A percentile compares a stretch with the other conserved stretches of the same genome.
Evolutionary conservation across 2,329 filamentous ascomycete genomes (phyloP).

Genomic region (Colletotrichum orbiculare): DNA sequence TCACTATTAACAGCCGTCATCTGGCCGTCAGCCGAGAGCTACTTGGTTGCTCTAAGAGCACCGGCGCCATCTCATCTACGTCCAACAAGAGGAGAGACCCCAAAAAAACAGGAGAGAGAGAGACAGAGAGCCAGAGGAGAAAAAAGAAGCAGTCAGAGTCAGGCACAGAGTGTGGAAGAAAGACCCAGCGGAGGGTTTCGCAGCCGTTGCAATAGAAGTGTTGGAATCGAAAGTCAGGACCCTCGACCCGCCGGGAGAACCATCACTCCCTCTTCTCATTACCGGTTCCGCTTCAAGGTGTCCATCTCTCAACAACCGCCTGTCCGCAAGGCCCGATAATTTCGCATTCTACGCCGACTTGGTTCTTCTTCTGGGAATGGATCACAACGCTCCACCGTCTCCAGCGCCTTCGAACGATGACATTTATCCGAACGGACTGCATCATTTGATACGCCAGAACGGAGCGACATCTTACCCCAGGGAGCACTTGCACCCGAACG

Average conservation of each 20-base stretch:
- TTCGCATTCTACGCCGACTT: neutral
- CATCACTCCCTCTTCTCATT: neutral
- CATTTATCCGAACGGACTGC: constrained; percentile 53
- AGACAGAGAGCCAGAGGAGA: neutral
- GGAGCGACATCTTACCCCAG: constrained; percentile 43
- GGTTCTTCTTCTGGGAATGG: constrained; percentile 44
- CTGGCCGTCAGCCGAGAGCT: constrained; percentile 5
- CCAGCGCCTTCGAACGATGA: constrained; percentile 55
- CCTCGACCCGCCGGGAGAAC: no score
- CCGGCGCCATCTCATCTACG: constrained; percentile 9
- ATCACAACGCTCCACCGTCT: constrained; percentile 54
- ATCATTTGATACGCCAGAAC: constrained; percentile 58
- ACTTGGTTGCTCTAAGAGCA: constrained; percentile 30
- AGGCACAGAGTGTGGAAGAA: no score
- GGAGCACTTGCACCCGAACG: constrained; percentile 42
- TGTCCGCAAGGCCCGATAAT: neutral
- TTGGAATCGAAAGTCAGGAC: no score
- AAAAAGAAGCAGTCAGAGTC: neutral
- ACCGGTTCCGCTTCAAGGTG: neutral
- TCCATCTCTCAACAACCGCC: neutral
- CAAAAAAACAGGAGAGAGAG: neutral
- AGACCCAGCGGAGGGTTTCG: no score
- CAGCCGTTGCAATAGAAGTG: no score
- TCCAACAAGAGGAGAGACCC: neutral
- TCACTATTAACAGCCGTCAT: constrained; percentile 3